Evolutionary conservation across 2,329 filamentous ascomycete genomes (phyloP).

Genomic region (Trichoderma gracile): DNA sequence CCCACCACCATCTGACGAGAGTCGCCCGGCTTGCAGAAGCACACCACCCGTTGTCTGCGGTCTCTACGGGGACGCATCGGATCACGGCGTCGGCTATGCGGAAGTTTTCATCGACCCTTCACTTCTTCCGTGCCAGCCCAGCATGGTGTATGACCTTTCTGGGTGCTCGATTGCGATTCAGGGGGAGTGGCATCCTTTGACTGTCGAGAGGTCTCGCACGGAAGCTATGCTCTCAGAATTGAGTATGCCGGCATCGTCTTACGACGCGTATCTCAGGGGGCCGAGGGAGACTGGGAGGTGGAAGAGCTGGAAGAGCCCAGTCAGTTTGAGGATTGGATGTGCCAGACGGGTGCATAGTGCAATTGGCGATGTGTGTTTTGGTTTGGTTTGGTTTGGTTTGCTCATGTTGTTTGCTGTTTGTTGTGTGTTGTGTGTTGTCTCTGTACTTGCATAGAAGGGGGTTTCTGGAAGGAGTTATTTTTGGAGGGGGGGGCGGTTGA

Average conservation of each 20-base stretch:
- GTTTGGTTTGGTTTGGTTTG: not conserved
- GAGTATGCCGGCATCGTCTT: slow-evolving; percentile 25
- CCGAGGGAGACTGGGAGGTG: slow-evolving; percentile 40
- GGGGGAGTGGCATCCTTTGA: not conserved
- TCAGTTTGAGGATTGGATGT: slow-evolving; percentile 39
- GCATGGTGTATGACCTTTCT: not conserved
- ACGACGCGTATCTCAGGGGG: slow-evolving; percentile 38
- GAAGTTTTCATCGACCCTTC: slow-evolving; percentile 25
- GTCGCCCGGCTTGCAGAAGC: not conserved
- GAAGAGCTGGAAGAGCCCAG: slow-evolving; percentile 37
- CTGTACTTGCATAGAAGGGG: not conserved
- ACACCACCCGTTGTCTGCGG: not conserved
- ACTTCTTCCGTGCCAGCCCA: slow-evolving; percentile 14
- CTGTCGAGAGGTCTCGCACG: not conserved
- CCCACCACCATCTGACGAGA: not conserved
- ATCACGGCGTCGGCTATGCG: not conserved
- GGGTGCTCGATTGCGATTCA: not conserved
- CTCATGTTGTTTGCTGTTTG: too few species aligned
- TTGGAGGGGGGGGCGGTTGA: too few species aligned
- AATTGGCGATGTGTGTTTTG: not conserved
- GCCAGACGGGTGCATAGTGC: not conserved
- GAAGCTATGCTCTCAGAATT: slow-evolving; percentile 26
- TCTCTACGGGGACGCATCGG: not conserved
- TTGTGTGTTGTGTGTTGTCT: too few species aligned
- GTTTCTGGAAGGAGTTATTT: not conserved